Evolutionary conservation across 2,329 filamentous ascomycete species (phyloP), one percentile per base, ranked within the genome.

Genomic region (Epicoccum sorghinum): DNA sequence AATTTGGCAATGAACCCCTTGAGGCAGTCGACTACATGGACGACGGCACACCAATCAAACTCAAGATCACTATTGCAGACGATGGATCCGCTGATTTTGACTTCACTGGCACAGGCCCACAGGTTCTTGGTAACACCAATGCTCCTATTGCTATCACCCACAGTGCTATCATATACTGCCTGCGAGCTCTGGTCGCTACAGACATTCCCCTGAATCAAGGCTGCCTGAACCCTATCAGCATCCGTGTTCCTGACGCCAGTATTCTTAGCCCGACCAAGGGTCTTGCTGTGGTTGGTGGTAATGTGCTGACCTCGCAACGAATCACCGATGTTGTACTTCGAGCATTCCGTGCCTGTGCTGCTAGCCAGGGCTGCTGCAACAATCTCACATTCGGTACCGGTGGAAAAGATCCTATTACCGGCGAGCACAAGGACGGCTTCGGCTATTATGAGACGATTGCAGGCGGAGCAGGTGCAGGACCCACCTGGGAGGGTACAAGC

Each of bases 111-210:
- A 52, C 52, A 7, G 57, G 59, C 8, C 33, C 67, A 1, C 71
- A 78, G 48, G 62, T 63, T 6, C 72, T 66, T 55, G 72, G 72
- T 1, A 76, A 76, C 49, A 68, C 65, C 41, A 77, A 77, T 43
- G 48, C 51, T 13, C 75, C 75, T 3, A 62, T 72, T 25, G 69
- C 72, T 10, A 77, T 78, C 47, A 63, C 60, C 74, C 91, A 89
- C 67, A 86, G 82, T 14, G 91, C 76, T 25, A 72, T 77, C 38
- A 75, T 78, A 48, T 78, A 77, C 50, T 66, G 61, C n/a, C 61
- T 78, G 12, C 68, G 52, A 9, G 27, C 70, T 14, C 60, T 78
- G 1, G 60, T 77, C 14, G 60, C 65, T 25, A 36, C 57, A 0
- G 74, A 77, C 22, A 75, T 78, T 4, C 76, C 76, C 0, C 64